Evolutionary conservation across 2,329 filamentous ascomycete species (phyloP), one percentile per base, ranked within the genome.

Genomic region (Simplicillium sp.): DNA sequence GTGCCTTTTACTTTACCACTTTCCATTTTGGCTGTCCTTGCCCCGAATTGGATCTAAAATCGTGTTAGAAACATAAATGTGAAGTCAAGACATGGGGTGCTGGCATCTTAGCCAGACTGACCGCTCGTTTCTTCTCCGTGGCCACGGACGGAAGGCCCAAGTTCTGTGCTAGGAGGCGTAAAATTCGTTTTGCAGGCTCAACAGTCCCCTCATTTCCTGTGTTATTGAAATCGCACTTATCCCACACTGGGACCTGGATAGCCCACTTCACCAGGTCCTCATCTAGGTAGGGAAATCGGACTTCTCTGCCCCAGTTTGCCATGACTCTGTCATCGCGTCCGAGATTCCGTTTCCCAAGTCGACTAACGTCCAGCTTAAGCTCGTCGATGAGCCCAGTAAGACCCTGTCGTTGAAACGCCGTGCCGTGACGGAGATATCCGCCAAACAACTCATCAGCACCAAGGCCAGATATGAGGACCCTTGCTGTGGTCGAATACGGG

Each of bases 401-500:
- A 1, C 87, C 84, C 14, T 66, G 64, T 7, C 82, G 75, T 7
- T 71, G 66, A 55, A 84, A 96, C 0, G 89, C 87, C 3, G 79
- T 77, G 3, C 78, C 75, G 53, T 98, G 92, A 7, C 94, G 80
- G 9, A 79, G 80, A 57, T 98, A 98, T 7, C 92, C 92, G 13
- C 86, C 92, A 56, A 98, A 97, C 1, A 98, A 75, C 62, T 98
- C 92, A 55, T 98, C 92, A 2, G 94, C 94, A 2, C 94, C 92
- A 2, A 98, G 75, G 0, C 92, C 94, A 0, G 92, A 97, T 1
- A 98, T 70, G 1, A 98, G 73, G 1, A 96, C 87, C 28, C 87
- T 80, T 1, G 89, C 86, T 1, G 80, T 67, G 0, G 86, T 88
- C 9, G 65, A 70, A 54, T 88, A 89, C 0, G 57, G 49, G 5